These are phyloP conservation scores for Nakaseomyces bracarensis DNA, from an alignment of 1,139 yeast species.

Conservation along the genomic window DNA sequence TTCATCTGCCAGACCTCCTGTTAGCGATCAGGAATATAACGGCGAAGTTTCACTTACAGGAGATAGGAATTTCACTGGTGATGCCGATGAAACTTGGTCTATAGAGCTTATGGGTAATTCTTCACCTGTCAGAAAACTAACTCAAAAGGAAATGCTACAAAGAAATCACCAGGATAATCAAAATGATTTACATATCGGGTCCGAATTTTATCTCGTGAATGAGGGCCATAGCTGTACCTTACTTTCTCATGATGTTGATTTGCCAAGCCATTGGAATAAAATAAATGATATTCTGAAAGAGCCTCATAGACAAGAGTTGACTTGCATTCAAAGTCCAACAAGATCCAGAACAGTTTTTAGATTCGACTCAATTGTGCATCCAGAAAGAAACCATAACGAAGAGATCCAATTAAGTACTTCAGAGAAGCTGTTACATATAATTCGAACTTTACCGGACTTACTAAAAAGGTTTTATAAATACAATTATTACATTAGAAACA, in stretches of 20 bases:
- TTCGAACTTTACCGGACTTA: constrained; percentile 12
- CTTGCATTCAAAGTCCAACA: constrained; percentile 61
- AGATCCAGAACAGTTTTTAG: constrained; percentile 54
- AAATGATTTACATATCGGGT: constrained; percentile 44
- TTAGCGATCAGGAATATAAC: constrained; percentile 74
- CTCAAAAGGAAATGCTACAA: constrained; percentile 8
- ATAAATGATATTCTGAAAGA: neutral
- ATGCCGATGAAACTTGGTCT: constrained; percentile 47
- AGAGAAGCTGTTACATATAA: neutral
- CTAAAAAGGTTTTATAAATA: constrained; percentile 18
- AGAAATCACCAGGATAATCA: constrained; percentile 28
- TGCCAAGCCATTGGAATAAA: constrained; percentile 22
- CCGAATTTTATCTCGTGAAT: constrained; percentile 48
- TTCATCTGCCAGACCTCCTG: constrained; percentile 57
- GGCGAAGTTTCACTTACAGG: constrained; percentile 64
- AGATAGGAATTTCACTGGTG: constrained; percentile 40
- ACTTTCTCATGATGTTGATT: constrained; percentile 49
- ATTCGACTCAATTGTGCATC: constrained; percentile 38
- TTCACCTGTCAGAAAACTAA: constrained; percentile 9
- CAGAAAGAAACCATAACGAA: neutral
- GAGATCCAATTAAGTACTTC: neutral
- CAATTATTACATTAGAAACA: constrained; percentile 15
- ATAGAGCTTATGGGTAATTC: constrained; percentile 9
- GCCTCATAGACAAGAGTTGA: constrained; percentile 46
- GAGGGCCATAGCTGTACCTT: constrained; percentile 53